Percentiles rank a stretch among this genome's conserved stretches.
Conservation (phyloP, 176 grass and related monocot genomes). For the Eremochloa ophiuroides region DNA sequence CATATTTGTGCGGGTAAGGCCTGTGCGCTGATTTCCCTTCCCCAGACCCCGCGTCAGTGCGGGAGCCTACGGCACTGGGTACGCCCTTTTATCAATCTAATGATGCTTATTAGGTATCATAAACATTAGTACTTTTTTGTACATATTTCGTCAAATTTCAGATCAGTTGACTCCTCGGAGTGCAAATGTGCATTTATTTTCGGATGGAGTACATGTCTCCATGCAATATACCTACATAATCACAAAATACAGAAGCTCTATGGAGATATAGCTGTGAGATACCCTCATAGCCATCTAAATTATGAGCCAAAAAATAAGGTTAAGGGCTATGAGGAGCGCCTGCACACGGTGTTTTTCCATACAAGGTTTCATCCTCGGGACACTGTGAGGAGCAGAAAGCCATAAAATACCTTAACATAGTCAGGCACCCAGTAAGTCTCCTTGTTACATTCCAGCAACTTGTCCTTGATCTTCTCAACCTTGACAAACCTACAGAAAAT, state of each 20-base stretch:
- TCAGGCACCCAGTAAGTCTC: slow-evolving; percentile 97
- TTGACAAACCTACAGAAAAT: slow-evolving; percentile 81
- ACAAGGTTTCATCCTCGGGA: background rate
- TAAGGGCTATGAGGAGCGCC: background rate
- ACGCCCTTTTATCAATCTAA: too few species aligned
- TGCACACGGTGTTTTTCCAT: background rate
- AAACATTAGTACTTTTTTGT: background rate
- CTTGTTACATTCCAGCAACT: slow-evolving; percentile 93
- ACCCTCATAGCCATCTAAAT: background rate
- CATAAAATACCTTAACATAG: slow-evolving; percentile 80
- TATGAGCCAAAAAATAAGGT: background rate
- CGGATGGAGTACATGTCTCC: background rate
- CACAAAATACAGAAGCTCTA: background rate
- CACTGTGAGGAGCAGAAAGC: slow-evolving; percentile 9
- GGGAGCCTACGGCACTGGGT: too few species aligned
- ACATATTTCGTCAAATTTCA: background rate
- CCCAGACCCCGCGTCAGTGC: too few species aligned
- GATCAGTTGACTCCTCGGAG: background rate
- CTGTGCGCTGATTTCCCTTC: too few species aligned
- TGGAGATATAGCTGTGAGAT: background rate
- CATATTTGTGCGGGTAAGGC: too few species aligned
- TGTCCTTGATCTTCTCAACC: slow-evolving; percentile 93
- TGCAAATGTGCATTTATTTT: background rate
- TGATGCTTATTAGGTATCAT: background rate
- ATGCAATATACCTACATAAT: background rate